A percentile compares a stretch with the other conserved stretches of the same genome.
These are phyloP conservation scores for Pseudogymnoascus sp. DNA, from an alignment of 2,329 filamentous ascomycete genomes.

Conservation along the genomic window DNA sequence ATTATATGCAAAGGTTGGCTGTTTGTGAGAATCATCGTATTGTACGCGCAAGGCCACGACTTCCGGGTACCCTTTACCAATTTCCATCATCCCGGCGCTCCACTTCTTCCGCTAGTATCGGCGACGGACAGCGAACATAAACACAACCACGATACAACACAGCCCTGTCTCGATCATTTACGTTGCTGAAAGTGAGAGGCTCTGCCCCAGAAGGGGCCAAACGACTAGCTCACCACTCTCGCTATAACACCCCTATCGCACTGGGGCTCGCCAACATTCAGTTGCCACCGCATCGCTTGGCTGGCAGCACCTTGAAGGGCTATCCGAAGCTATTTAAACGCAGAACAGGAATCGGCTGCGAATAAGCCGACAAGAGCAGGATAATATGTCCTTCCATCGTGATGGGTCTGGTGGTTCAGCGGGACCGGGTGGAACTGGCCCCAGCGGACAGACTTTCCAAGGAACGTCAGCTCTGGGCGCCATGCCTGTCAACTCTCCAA, in stretches of 20 bases:
- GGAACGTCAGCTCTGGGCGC: not conserved
- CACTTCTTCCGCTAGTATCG: conserved; percentile 5
- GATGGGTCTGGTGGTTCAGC: not conserved
- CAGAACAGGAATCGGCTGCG: not conserved
- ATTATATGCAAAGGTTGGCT: not conserved
- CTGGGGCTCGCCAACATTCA: not conserved
- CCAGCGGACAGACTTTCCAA: not conserved
- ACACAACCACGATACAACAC: conserved; percentile 1
- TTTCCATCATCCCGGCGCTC: conserved; percentile 4
- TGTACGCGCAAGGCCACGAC: not conserved
- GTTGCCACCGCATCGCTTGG: not conserved
- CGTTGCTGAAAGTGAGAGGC: conserved; percentile 5
- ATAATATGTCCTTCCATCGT: not conserved
- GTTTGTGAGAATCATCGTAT: not conserved
- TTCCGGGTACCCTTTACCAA: not conserved
- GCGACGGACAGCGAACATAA: not conserved
- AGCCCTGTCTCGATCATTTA: not conserved
- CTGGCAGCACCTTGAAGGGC: conserved; percentile 2
- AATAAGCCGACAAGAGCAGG: not conserved
- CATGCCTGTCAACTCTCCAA: not conserved
- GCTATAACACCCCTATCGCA: not conserved
- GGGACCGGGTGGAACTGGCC: not conserved
- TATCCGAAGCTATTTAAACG: not conserved
- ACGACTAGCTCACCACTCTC: not conserved
- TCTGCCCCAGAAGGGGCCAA: conserved; percentile 6